Evolutionary conservation across 78 protist genomes (phyloP).

Genomic region (Capsaspora owczarzaki): DNA sequence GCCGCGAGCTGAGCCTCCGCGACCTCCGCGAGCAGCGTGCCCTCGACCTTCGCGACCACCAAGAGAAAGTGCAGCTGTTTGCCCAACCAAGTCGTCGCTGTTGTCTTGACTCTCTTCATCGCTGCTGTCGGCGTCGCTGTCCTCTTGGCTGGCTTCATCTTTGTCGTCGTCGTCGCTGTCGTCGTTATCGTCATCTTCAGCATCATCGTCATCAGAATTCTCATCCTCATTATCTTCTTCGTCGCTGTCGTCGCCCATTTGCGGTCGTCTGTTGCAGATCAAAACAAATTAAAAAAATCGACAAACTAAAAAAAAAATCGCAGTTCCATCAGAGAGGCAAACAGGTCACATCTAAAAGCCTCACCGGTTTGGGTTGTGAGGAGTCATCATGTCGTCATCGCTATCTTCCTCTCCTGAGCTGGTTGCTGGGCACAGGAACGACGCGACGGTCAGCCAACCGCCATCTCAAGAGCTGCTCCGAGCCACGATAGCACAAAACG

Average conservation of each 20-base stretch:
- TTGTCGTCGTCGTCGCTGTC: constrained; percentile 24
- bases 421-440: background rate
- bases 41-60: too few species aligned
- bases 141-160: background rate
- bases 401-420: background rate
- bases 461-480: constrained; percentile 1
- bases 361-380: background rate
- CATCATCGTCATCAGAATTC: background rate
- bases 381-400: too few species aligned
- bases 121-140: background rate
- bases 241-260: background rate
- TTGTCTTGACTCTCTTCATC: too few species aligned
- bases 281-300: too few species aligned
- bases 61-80: too few species aligned
- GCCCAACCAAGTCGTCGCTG: too few species aligned
- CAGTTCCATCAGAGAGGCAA: background rate
- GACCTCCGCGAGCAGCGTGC: too few species aligned
- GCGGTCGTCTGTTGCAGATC: background rate
- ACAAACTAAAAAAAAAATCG: background rate
- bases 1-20: too few species aligned
- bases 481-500: background rate
- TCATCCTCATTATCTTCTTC: background rate
- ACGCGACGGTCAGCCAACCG: too few species aligned
- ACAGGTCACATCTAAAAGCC: background rate
- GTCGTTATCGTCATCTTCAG: constrained; percentile 21